Conservation (phyloP, 805 yeast species). For the Cyberlindnera americana region DNA sequence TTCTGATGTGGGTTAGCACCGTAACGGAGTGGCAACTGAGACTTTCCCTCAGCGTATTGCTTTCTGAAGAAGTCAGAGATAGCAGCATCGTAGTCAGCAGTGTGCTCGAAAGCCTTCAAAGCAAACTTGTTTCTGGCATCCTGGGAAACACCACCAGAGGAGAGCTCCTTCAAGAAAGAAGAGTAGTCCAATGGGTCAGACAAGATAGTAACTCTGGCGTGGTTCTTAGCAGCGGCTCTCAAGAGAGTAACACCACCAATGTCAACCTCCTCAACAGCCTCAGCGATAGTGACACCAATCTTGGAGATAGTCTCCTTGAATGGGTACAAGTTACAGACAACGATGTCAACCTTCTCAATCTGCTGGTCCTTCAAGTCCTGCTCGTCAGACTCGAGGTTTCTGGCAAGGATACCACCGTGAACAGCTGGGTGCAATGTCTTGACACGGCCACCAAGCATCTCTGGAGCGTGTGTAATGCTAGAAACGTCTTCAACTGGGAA, state of each 20-base stretch:
- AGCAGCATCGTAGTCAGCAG: conserved; percentile 95
- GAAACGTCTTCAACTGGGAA: conserved; percentile 97
- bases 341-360: conserved; percentile 93
- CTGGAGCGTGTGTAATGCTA: conserved; percentile 96
- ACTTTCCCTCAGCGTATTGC: conserved; percentile 84
- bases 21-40: conserved; percentile 93
- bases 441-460: conserved; percentile 98
- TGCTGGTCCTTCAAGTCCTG: conserved; percentile 83
- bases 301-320: conserved; percentile 96
- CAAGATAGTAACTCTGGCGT: conserved; percentile 89
- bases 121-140: conserved; percentile 82
- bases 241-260: conserved; percentile 97
- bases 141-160: conserved; percentile 62
- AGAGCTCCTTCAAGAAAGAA: conserved; percentile 75
- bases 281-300: conserved; percentile 91
- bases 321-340: conserved; percentile 96
- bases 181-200: conserved; percentile 95
- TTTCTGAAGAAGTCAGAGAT: conserved; percentile 97
- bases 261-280: conserved; percentile 98
- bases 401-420: conserved; percentile 95
- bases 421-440: conserved; percentile 98
- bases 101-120: conserved; percentile 95
- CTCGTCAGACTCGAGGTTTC: conserved; percentile 89
- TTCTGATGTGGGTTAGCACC: conserved; percentile 99
- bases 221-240: conserved; percentile 99